Evolutionary conservation across 2,329 filamentous ascomycete species (phyloP), one percentile per base, ranked within the genome.

Genomic region (Graphilbum ipis-grandicollis): DNA sequence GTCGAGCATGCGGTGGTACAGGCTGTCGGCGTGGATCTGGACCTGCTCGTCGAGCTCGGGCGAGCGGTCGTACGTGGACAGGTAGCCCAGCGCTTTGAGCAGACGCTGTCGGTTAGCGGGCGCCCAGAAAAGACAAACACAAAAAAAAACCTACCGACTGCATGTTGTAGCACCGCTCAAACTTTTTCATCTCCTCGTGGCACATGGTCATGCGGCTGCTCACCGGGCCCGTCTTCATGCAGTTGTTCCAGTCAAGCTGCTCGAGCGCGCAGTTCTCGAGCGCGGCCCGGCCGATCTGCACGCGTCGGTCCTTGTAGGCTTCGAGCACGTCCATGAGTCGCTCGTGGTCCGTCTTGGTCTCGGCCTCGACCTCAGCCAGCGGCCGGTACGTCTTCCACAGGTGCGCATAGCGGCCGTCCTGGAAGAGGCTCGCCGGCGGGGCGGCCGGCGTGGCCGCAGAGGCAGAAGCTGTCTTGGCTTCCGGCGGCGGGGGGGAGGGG

Each of bases 211-310:
- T 60, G 46, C 71, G 68, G 45, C 79, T 73, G 49, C 60, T 57
- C 62, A 73, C 72, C 35, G 65, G 68, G 21, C 86, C 86, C 38
- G 66, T 64, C 48, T 70, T 68, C 65, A 90, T 90, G 63, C 90
- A 98, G 34, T 79, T 67, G 41, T 77, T 75, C 63, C 92, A 78
- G 40, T 78, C 77, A 52, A 83, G 66, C 59, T 94, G 84, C 53
- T 93, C 83, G 42, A 86, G 56, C 1, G 84, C 79, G 56, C 90
- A 98, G 55, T 96, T 98, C 60, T 98, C 90, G 50, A 93, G 65
- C 9, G 88, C 86, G 1, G 84, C 81, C 31, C 70, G 66, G 22
- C 81, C 82, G 43, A 96, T 81, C 38, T 74, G 68, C 25, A 72
- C 69, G 52, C 80, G 83, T 43, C 85, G 75, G 51, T 82, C 74